Conservation (phyloP, 495 filamentous ascomycete genomes). For the Aspergillus leporis region DNA sequence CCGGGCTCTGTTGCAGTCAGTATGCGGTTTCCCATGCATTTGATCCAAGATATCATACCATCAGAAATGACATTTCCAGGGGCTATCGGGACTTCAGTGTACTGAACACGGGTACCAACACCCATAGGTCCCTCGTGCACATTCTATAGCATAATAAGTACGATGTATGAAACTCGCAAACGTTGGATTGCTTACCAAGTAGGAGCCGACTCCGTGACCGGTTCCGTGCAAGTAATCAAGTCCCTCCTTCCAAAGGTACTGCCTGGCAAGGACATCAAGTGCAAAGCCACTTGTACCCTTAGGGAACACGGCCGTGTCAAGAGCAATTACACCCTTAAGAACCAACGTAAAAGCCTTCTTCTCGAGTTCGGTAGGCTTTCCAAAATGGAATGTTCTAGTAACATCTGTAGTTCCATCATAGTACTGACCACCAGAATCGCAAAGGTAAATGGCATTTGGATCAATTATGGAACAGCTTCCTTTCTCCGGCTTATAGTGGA, state of each 20-base stretch:
- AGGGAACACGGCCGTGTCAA: slow-evolving; percentile 87
- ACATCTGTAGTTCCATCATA: slow-evolving; percentile 96
- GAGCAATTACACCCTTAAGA: slow-evolving; percentile 90
- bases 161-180: background rate
- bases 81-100: slow-evolving; percentile 84
- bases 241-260: slow-evolving; percentile 89
- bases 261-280: slow-evolving; percentile 83
- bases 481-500: slow-evolving; percentile 93
- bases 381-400: slow-evolving; percentile 92
- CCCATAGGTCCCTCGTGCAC: slow-evolving; percentile 98
- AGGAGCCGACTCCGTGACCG: slow-evolving; percentile 94
- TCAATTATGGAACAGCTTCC: slow-evolving; percentile 84
- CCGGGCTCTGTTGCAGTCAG: slow-evolving; percentile 70
- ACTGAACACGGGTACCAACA: slow-evolving; percentile 87
- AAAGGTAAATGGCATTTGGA: slow-evolving; percentile 86
- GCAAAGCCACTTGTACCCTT: slow-evolving; percentile 95
- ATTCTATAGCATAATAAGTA: slow-evolving; percentile 55
- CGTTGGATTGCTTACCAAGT: slow-evolving; percentile 48
- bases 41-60: slow-evolving; percentile 35
- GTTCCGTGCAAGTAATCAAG: slow-evolving; percentile 97
- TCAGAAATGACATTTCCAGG: slow-evolving; percentile 94
- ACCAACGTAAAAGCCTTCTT: slow-evolving; percentile 93
- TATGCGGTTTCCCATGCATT: slow-evolving; percentile 8
- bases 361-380: slow-evolving; percentile 80
- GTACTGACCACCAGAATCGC: slow-evolving; percentile 95